These are phyloP conservation scores for Saxophila tyrrhenica DNA, from an alignment of 495 filamentous ascomycete species.

Conservation along the genomic window DNA sequence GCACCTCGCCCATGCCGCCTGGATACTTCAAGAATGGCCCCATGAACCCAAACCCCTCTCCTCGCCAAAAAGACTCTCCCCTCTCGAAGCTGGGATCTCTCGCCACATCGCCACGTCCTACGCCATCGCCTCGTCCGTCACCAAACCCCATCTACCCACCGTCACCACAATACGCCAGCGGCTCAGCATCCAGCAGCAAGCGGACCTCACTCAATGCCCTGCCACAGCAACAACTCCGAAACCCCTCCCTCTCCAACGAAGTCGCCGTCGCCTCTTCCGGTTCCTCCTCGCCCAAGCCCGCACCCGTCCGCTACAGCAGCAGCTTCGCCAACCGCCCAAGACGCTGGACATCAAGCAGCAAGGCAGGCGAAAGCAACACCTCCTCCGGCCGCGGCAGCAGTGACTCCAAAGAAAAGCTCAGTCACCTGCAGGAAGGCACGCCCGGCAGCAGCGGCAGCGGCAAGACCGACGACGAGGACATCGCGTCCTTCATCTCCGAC, in stretches of 20 bases:
- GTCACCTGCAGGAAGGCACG: constrained; percentile 59
- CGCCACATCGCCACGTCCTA: neutral
- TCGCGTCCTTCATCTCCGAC: constrained; percentile 81
- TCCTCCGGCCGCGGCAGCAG: constrained; percentile 83
- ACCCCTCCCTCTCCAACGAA: constrained; percentile 41
- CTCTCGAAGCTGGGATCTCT: neutral
- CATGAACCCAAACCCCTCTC: neutral
- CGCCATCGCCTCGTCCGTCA: constrained; percentile 34
- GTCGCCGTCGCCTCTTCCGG: constrained; percentile 48
- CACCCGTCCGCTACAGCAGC: constrained; percentile 62
- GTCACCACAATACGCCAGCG: neutral
- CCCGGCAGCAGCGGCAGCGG: neutral
- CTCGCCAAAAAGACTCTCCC: neutral
- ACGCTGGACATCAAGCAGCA: constrained; percentile 49
- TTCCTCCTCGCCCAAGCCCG: constrained; percentile 64
- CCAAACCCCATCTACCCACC: constrained; percentile 36
- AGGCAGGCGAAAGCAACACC: constrained; percentile 68
- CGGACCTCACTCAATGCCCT: constrained; percentile 54
- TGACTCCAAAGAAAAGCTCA: constrained; percentile 76
- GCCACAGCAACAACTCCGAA: constrained; percentile 53
- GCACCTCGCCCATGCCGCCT: neutral
- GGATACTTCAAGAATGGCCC: neutral
- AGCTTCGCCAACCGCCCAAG: constrained; percentile 79
- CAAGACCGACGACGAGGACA: constrained; percentile 74
- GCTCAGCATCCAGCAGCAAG: constrained; percentile 33